Base-by-base conservation (phyloP, 768 basidiomycete species). In the Amyloporia xantha region DNA sequence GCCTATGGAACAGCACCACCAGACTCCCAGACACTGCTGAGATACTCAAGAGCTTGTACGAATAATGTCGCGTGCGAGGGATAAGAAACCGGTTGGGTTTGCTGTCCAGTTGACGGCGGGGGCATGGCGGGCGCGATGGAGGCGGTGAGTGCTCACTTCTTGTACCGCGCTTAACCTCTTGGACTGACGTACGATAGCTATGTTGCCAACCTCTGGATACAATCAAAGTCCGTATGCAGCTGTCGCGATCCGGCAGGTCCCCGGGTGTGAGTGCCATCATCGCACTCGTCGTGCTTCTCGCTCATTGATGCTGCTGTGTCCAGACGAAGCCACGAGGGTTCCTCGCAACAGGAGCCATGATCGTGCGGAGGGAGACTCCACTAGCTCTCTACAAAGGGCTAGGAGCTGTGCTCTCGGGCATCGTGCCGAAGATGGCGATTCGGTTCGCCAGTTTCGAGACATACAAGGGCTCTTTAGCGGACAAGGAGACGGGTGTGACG, bases 161-260 rank as follows among this genome's bases (percentile, higher is more conserved):
- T n/a, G n/a, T n/a, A n/a, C n/a, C n/a, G n/a, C n/a, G n/a, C n/a
- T n/a, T n/a, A n/a, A n/a, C n/a, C n/a, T n/a, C n/a, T n/a, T n/a
- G n/a, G n/a, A 37, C 15, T 4, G 27, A 11, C 40, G 25, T 46
- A 10, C n/a, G 23, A 1, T 46, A 91, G 87, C 64, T 90, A 51
- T 75, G 66, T 61, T 95, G 93, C 66, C 93, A 95, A 63, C 93
- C 93, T 10, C 81, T 98, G 38, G 96, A 99, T 66, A 98, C 96
- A 21, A 98, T 98, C 75, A 98, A 98, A 72, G 95, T 97, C 58
- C 91, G 96, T n/a, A 99, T 99, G 96, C 96, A 99, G 71, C 82
- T 99, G 49, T 90, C 89, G 50, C 81, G 73, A 67, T 85, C 92
- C 9, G 81, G 92, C 27, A 71, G 74, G 48, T n/a, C n/a, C 35